A percentile compares a stretch with the other conserved stretches of the same genome.
Conservation (phyloP, 495 filamentous ascomycete species). For the Penicillium flavigenum region DNA sequence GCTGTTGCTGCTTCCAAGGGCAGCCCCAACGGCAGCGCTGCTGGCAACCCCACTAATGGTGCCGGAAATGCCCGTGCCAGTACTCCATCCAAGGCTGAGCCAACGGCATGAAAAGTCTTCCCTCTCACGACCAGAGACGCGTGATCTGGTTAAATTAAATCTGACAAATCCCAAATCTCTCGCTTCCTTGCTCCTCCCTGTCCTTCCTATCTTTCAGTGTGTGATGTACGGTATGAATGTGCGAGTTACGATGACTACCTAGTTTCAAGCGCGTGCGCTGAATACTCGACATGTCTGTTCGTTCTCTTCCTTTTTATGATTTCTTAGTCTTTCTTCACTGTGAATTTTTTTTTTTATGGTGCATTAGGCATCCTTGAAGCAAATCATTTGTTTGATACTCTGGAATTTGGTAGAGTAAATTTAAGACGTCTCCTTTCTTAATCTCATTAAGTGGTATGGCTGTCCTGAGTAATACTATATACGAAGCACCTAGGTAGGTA, state of each 20-base stretch:
- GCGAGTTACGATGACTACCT: constrained; percentile 16
- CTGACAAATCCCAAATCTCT: not conserved
- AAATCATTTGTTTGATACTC: constrained; percentile 8
- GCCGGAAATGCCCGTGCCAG: constrained; percentile 31
- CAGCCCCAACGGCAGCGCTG: constrained; percentile 43
- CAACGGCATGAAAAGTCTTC: constrained; percentile 30
- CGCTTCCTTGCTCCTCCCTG: constrained; percentile 18
- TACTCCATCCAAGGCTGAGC: constrained; percentile 38
- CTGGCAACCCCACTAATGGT: constrained; percentile 34
- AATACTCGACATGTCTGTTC: constrained; percentile 22
- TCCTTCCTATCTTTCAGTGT: constrained; percentile 21
- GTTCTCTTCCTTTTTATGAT: constrained; percentile 33
- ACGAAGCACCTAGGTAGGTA: too few species aligned
- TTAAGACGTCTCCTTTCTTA: not conserved
- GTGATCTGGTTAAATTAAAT: constrained; percentile 6
- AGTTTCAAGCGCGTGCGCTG: constrained; percentile 19
- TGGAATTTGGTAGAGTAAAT: constrained; percentile 12
- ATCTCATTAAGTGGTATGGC: not conserved
- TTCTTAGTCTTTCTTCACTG: constrained; percentile 26
- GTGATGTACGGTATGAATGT: constrained; percentile 36
- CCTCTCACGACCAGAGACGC: not conserved
- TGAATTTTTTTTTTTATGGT: constrained; percentile 25
- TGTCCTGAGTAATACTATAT: not conserved
- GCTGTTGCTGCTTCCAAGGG: constrained; percentile 37
- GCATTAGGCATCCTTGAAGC: constrained; percentile 22